phyloP scores from a whole-genome alignment of 2,329 filamentous ascomycete species.

The Botrytis elliptica region DNA sequence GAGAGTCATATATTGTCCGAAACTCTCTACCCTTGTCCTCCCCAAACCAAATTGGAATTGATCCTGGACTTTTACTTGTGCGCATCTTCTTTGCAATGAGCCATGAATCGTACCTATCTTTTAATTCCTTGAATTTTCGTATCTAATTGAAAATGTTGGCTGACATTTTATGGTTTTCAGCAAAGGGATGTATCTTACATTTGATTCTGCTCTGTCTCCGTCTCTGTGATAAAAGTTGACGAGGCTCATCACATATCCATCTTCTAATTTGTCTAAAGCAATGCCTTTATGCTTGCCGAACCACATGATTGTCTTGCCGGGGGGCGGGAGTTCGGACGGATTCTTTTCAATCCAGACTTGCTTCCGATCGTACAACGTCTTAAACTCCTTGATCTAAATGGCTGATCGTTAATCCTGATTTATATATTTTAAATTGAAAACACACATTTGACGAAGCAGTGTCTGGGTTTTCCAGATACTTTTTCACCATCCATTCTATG shows the following conservation, averaged over 20 bases:
- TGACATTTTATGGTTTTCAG: background rate
- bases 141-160: background rate
- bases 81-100: background rate
- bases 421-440: background rate
- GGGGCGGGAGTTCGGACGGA: background rate
- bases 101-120: background rate
- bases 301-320: background rate
- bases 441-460: background rate
- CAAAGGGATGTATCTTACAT: background rate
- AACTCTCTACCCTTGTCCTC: conserved; percentile 12
- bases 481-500: background rate
- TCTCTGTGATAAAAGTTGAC: background rate
- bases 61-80: background rate
- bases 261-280: background rate
- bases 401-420: background rate
- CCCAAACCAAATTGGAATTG: conserved; percentile 15
- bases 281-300: background rate
- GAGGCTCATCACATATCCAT: background rate
- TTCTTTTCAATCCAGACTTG: background rate
- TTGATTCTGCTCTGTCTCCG: background rate
- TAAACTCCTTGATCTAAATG: background rate
- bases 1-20: background rate
- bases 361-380: background rate
- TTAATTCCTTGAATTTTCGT: background rate
- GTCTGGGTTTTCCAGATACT: background rate